A percentile compares a stretch with the other conserved stretches of the same genome.
Evolutionary conservation across 2,329 filamentous ascomycete species (phyloP).

Genomic region (Penicillium sp.): DNA sequence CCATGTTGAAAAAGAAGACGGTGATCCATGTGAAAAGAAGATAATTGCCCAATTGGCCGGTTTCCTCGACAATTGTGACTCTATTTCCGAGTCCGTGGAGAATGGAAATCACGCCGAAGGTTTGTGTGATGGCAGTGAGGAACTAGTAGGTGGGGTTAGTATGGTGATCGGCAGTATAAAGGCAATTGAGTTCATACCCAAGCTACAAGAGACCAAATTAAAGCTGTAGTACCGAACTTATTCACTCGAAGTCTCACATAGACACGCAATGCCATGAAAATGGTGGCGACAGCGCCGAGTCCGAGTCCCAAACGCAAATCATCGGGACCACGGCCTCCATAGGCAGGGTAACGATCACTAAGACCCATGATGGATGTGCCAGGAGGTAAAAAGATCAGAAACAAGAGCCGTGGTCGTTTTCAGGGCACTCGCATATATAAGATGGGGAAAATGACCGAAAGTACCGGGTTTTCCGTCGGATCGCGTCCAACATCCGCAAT

Average conservation of each 20-base stretch:
- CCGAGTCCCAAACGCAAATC: constrained; percentile 18
- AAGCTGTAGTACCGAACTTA: constrained; percentile 20
- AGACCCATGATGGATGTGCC: constrained; percentile 7
- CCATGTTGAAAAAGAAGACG: constrained; percentile 23
- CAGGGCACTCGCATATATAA: not conserved
- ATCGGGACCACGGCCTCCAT: constrained; percentile 18
- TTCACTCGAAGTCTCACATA: constrained; percentile 21
- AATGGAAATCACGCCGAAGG: constrained; percentile 16
- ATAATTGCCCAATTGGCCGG: constrained; percentile 17
- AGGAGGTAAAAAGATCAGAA: not conserved
- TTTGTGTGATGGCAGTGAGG: constrained; percentile 18
- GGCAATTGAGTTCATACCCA: constrained; percentile 10
- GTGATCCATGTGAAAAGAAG: constrained; percentile 23
- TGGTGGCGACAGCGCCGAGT: constrained; percentile 16
- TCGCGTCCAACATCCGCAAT: not conserved
- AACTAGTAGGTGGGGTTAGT: constrained; percentile 3
- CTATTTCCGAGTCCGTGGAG: constrained; percentile 22
- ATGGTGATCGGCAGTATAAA: not conserved
- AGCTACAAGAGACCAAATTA: constrained; percentile 20
- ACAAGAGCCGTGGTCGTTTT: not conserved
- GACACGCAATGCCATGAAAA: constrained; percentile 18
- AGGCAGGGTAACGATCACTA: constrained; percentile 15
- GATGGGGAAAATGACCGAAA: not conserved
- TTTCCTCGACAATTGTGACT: constrained; percentile 9
- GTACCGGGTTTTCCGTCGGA: not conserved